Evolutionary conservation across 768 basidiomycete species (phyloP).

Genomic region (Suillus ampliporus): DNA sequence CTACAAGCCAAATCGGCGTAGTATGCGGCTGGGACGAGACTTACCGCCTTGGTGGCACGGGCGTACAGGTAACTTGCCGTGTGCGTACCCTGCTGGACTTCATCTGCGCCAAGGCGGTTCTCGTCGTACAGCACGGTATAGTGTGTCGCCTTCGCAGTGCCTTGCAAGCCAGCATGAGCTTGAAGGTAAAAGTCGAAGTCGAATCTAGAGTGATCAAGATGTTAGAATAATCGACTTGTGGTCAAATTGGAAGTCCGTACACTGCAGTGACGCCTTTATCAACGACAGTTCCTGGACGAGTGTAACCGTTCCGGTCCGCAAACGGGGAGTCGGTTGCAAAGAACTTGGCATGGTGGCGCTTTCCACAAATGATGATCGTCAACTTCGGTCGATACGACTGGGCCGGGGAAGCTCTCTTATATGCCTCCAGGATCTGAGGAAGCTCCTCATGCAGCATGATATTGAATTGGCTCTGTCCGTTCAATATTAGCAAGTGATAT

Average conservation of each 20-base stretch:
- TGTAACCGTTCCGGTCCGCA: slow-evolving; percentile 75
- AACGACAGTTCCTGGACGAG: slow-evolving; percentile 78
- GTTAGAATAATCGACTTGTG: slow-evolving; percentile 17
- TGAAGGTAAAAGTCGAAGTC: slow-evolving; percentile 74
- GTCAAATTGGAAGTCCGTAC: slow-evolving; percentile 42
- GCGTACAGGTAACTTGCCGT: slow-evolving; percentile 76
- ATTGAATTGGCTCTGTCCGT: slow-evolving; percentile 72
- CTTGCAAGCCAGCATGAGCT: slow-evolving; percentile 78
- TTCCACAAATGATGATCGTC: slow-evolving; percentile 83
- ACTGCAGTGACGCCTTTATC: slow-evolving; percentile 79
- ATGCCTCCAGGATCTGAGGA: slow-evolving; percentile 64
- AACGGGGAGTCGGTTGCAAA: slow-evolving; percentile 55
- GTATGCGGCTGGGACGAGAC: slow-evolving; percentile 79
- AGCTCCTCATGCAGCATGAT: slow-evolving; percentile 65
- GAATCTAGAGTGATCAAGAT: slow-evolving; percentile 44
- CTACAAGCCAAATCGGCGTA: slow-evolving; percentile 87
- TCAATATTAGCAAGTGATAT: background rate
- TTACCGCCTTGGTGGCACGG: slow-evolving; percentile 84
- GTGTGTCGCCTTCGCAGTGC: slow-evolving; percentile 73
- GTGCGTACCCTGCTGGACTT: slow-evolving; percentile 76
- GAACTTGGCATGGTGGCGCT: slow-evolving; percentile 64
- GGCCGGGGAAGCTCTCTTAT: slow-evolving; percentile 48
- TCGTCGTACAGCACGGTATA: slow-evolving; percentile 86
- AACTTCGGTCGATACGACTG: slow-evolving; percentile 62
- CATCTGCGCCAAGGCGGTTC: slow-evolving; percentile 65